These are phyloP conservation scores for Deinandra increscens DNA, from an alignment of 129 eudicot species.

Conservation along the genomic window DNA sequence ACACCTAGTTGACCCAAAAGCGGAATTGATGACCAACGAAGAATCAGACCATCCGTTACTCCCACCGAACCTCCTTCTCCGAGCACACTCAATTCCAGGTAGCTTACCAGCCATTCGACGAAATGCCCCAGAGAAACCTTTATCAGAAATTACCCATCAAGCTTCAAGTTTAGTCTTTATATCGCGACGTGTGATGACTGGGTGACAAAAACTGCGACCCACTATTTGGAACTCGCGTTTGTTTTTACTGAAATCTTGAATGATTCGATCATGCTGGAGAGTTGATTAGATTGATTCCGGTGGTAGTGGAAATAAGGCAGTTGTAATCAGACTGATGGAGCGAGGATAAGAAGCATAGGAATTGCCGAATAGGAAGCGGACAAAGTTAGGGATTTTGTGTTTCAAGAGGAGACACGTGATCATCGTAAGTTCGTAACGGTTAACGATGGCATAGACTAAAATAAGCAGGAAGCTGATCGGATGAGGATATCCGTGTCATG, in stretches of 20 bases:
- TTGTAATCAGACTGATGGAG: not conserved
- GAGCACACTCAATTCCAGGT: slow-evolving; percentile 84
- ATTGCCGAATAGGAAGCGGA: not conserved
- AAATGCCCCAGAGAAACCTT: not conserved
- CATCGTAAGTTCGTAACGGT: no score
- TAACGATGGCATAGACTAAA: no score
- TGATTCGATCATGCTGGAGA: not conserved
- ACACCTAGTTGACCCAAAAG: slow-evolving; percentile 40
- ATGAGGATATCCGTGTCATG: no score
- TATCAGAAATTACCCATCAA: not conserved
- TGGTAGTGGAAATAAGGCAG: not conserved
- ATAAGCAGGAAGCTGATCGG: no score
- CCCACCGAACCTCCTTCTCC: slow-evolving; percentile 66
- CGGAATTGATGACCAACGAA: slow-evolving; percentile 12
- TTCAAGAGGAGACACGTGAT: not conserved
- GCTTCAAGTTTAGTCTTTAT: slow-evolving; percentile 3
- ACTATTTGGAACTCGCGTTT: slow-evolving; percentile 9
- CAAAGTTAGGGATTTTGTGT: not conserved
- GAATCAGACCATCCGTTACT: slow-evolving; percentile 42
- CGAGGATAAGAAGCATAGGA: slow-evolving; percentile 12
- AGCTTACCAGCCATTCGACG: slow-evolving; percentile 76
- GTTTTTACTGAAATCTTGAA: not conserved
- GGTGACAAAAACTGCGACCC: slow-evolving; percentile 31
- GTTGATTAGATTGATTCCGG: not conserved
- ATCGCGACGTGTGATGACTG: slow-evolving; percentile 13